Percentiles rank a stretch among this genome's conserved stretches.
phyloP scores from a whole-genome alignment of 352 stramenopile species.

The Pseudoperonospora humuli region DNA sequence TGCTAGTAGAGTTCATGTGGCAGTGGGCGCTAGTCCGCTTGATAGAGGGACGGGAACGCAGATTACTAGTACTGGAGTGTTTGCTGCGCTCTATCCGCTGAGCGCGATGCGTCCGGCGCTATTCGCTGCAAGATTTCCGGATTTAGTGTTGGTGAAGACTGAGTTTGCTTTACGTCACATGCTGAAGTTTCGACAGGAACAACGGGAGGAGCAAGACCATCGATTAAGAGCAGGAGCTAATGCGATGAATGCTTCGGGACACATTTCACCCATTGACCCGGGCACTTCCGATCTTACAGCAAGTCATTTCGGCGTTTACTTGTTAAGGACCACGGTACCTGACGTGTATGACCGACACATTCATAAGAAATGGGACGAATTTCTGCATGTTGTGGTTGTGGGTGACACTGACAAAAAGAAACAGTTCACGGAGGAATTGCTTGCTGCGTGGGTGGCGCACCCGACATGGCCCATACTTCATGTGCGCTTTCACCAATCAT shows the following conservation, averaged over 20 bases:
- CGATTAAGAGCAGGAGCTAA: constrained; percentile 17
- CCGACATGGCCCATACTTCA: constrained; percentile 55
- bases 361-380: constrained; percentile 64
- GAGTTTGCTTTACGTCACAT: constrained; percentile 53
- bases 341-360: constrained; percentile 56
- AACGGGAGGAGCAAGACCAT: constrained; percentile 38
- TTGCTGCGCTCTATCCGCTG: constrained; percentile 28
- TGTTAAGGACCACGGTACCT: constrained; percentile 46
- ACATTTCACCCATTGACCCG: constrained; percentile 5
- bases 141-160: constrained; percentile 58
- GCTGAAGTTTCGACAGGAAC: constrained; percentile 43
- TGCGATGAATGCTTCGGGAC: constrained; percentile 7
- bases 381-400: constrained; percentile 58
- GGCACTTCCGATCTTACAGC: constrained; percentile 23
- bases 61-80: constrained; percentile 20
- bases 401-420: constrained; percentile 41
- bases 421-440: constrained; percentile 59
- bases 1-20: constrained; percentile 39
- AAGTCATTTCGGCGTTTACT: constrained; percentile 52
- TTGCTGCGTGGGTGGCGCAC: constrained; percentile 48
- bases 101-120: constrained; percentile 25
- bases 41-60: constrained; percentile 8
- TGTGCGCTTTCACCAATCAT: constrained; percentile 45
- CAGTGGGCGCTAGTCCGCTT: constrained; percentile 21
- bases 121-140: constrained; percentile 41